Conservation (phyloP, 164 flowering plant species). For the Dillenia suffruticosa region DNA sequence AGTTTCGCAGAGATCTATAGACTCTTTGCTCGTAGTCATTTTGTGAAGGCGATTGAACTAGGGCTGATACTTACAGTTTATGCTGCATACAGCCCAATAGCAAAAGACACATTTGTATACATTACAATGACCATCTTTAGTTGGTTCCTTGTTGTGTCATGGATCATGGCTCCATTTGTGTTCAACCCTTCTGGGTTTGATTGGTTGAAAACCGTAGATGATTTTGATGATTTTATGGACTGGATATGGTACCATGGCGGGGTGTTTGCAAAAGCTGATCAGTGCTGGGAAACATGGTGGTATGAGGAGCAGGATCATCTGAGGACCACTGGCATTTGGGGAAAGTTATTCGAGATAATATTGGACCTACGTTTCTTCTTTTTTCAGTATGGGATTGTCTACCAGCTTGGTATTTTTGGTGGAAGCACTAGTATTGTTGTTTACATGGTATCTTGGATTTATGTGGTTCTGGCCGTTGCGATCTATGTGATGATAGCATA, state of each 20-base stretch:
- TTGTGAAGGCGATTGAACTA: slow-evolving; percentile 61
- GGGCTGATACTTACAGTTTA: slow-evolving; percentile 53
- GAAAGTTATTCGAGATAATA: slow-evolving; percentile 45
- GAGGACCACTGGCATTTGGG: slow-evolving; percentile 48
- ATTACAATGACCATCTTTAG: slow-evolving; percentile 52
- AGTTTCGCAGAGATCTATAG: slow-evolving; percentile 60
- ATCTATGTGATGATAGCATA: slow-evolving; percentile 25
- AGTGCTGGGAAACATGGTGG: slow-evolving; percentile 79
- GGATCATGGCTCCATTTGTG: slow-evolving; percentile 62
- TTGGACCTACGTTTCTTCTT: slow-evolving; percentile 57
- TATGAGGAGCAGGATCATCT: slow-evolving; percentile 64
- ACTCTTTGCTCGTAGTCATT: slow-evolving; percentile 61
- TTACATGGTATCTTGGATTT: slow-evolving; percentile 62
- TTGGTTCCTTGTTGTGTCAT: slow-evolving; percentile 60
- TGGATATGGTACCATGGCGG: slow-evolving; percentile 63
- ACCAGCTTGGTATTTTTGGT: slow-evolving; percentile 41
- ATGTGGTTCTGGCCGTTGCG: slow-evolving; percentile 33
- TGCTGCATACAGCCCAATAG: slow-evolving; percentile 46
- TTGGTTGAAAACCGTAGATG: slow-evolving; percentile 62
- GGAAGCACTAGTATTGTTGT: slow-evolving; percentile 52
- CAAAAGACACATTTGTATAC: slow-evolving; percentile 44
- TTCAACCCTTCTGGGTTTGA: slow-evolving; percentile 72
- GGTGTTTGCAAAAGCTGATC: slow-evolving; percentile 50
- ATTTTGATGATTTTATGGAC: slow-evolving; percentile 63
- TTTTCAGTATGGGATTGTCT: slow-evolving; percentile 60